A percentile compares a stretch with the other conserved stretches of the same genome.
Conservation (phyloP, 2,329 filamentous ascomycete genomes). For the Aureobasidium sp. region DNA sequence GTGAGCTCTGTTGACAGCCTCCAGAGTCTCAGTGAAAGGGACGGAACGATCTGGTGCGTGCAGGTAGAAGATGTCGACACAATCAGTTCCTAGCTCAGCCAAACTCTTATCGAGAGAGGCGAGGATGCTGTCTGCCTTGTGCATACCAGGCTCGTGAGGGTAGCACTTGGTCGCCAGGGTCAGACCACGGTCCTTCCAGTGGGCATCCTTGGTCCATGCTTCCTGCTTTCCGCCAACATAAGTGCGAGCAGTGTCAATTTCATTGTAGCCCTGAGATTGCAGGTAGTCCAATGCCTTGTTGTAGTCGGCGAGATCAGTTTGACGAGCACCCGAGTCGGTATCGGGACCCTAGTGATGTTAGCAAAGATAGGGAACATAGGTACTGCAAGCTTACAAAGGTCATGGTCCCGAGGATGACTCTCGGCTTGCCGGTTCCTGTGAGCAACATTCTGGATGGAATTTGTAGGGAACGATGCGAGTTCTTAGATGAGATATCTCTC, state of each 20-base stretch:
- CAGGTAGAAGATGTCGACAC: conserved; percentile 39
- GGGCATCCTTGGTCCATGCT: conserved; percentile 63
- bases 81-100: conserved; percentile 62
- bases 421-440: conserved; percentile 44
- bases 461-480: neutral
- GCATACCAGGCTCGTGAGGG: conserved; percentile 49
- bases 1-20: conserved; percentile 33
- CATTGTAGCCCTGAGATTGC: conserved; percentile 70
- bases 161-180: conserved; percentile 74
- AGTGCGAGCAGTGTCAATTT: conserved; percentile 72
- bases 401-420: conserved; percentile 79
- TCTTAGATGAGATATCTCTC: neutral
- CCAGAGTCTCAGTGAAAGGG: conserved; percentile 30
- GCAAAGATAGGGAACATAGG: neutral
- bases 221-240: conserved; percentile 71
- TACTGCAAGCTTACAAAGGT: conserved; percentile 53
- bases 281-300: conserved; percentile 66
- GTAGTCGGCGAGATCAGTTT: conserved; percentile 63
- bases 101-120: conserved; percentile 59
- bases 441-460: conserved; percentile 29
- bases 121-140: conserved; percentile 56
- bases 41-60: conserved; percentile 35
- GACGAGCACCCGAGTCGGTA: conserved; percentile 55
- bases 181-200: conserved; percentile 71
- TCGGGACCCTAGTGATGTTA: conserved; percentile 38